Conservation (phyloP, 352 stramenopile species). For the Phytophthora agathidicida region DNA sequence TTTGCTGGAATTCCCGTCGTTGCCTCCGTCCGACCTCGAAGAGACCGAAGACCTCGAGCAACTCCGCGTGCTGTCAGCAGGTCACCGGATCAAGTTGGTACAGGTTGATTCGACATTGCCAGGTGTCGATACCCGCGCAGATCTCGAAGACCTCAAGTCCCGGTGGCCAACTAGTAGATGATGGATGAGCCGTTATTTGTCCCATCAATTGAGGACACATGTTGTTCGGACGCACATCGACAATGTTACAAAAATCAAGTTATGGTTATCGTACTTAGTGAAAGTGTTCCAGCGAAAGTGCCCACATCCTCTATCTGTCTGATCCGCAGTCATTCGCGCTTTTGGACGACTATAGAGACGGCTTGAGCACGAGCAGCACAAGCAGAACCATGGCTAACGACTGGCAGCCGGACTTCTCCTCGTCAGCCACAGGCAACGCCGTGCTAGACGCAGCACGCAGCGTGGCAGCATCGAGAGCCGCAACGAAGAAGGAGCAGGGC, state of each 20-base stretch:
- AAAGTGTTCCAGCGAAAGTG: neutral
- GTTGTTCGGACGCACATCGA: too few relatives aligned
- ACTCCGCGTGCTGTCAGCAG: conserved; percentile 80
- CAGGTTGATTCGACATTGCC: conserved; percentile 64
- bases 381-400: conserved; percentile 27
- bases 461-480: conserved; percentile 28
- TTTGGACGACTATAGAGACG: conserved; percentile 14
- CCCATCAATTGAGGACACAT: too few relatives aligned
- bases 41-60: conserved; percentile 83
- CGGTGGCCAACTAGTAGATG: conserved; percentile 38
- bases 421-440: conserved; percentile 34
- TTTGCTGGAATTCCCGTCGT: conserved; percentile 65
- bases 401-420: conserved; percentile 21
- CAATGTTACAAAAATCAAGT: conserved; percentile 12
- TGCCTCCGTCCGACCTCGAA: conserved; percentile 63
- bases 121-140: conserved; percentile 72
- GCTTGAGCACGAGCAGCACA: neutral
- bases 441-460: conserved; percentile 38
- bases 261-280: conserved; percentile 7
- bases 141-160: conserved; percentile 60
- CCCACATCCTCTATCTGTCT: conserved; percentile 10
- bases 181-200: too few relatives aligned
- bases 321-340: conserved; percentile 25
- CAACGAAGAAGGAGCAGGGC: conserved; percentile 28
- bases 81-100: conserved; percentile 74